Percentiles rank a stretch among this genome's conserved stretches.
Evolutionary conservation across 768 basidiomycete genomes (phyloP).

Genomic region (Paxillus ammoniavirescens): DNA sequence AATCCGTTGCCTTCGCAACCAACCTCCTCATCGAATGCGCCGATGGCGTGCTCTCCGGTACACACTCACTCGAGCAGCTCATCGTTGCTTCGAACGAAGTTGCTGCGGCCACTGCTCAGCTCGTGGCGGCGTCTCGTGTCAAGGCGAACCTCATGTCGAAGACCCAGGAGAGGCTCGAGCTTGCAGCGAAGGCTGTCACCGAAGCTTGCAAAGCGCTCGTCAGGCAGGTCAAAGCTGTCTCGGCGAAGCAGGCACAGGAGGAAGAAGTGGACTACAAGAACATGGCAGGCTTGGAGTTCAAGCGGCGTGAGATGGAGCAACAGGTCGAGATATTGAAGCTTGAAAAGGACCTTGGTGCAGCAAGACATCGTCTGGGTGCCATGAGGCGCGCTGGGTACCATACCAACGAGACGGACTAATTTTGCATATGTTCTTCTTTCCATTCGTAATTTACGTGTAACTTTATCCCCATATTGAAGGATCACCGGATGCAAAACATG

Average conservation of each 20-base stretch:
- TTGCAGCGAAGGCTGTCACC: constrained; percentile 96
- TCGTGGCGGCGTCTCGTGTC: constrained; percentile 97
- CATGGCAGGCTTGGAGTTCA: constrained; percentile 95
- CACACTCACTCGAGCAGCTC: constrained; percentile 96
- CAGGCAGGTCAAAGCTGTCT: constrained; percentile 92
- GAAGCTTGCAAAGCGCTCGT: constrained; percentile 97
- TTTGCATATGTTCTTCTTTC: constrained; percentile 11
- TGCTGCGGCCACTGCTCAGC: constrained; percentile 93
- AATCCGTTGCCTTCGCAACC: constrained; percentile 96
- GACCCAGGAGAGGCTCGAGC: constrained; percentile 93
- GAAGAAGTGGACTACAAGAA: constrained; percentile 85
- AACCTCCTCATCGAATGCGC: constrained; percentile 94
- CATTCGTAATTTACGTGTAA: constrained; percentile 25
- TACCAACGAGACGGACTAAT: constrained; percentile 73
- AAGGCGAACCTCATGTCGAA: constrained; percentile 99
- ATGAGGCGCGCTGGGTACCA: constrained; percentile 92
- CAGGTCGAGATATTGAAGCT: constrained; percentile 97
- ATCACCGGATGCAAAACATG: neutral
- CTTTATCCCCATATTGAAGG: constrained; percentile 11
- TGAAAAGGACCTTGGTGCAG: constrained; percentile 92
- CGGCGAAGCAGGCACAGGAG: constrained; percentile 74
- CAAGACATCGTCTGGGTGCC: constrained; percentile 74
- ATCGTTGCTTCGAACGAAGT: constrained; percentile 99
- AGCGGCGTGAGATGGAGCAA: constrained; percentile 97
- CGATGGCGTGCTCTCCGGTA: constrained; percentile 95